Conservation (phyloP, 306 rosid species). For the Alnus rubra region DNA sequence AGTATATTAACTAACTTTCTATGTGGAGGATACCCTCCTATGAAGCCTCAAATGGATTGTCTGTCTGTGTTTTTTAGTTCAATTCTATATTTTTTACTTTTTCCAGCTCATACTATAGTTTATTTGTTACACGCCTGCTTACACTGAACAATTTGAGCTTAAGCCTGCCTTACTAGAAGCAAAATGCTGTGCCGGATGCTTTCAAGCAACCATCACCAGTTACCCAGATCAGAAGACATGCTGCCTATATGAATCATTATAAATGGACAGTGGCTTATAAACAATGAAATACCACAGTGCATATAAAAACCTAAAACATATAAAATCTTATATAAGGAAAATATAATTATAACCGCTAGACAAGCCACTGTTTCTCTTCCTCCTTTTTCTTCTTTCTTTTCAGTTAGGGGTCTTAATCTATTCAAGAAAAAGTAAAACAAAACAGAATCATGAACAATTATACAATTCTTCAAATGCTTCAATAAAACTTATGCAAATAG, state of each 20-base stretch:
- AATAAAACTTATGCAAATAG: conserved; percentile 42
- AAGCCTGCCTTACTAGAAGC: neutral
- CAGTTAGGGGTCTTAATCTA: neutral
- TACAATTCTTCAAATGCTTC: conserved; percentile 38
- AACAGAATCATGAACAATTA: conserved; percentile 29
- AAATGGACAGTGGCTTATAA: neutral
- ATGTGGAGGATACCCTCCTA: neutral
- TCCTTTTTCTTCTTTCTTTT: neutral
- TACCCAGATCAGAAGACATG: neutral
- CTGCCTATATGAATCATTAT: neutral
- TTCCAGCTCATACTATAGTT: neutral
- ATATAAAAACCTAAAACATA: neutral
- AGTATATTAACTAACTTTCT: neutral
- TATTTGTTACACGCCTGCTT: neutral
- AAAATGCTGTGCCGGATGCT: neutral
- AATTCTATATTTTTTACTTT: neutral
- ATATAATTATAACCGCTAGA: neutral
- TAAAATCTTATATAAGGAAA: neutral
- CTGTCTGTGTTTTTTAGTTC: neutral
- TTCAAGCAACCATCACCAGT: neutral
- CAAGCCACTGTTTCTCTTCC: neutral
- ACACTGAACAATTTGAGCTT: neutral
- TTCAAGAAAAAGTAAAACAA: conserved; percentile 15
- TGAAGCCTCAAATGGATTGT: neutral
- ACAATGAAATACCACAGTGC: neutral